Conservation (phyloP, 441 rosid species). For the Gossypium schwendimanii region DNA sequence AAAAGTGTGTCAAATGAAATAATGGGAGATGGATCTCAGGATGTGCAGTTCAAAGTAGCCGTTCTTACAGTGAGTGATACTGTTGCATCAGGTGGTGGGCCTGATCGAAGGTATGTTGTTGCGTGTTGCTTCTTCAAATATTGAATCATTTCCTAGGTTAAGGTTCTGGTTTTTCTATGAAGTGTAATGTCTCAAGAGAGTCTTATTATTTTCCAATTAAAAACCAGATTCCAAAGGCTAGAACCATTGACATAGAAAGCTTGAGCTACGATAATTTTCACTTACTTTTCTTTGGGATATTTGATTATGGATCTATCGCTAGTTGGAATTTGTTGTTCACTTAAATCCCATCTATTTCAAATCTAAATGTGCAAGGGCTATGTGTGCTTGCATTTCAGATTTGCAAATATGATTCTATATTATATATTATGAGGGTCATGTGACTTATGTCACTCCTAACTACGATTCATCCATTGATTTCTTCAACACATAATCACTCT, state of each 20-base stretch:
- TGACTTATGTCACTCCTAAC: background rate
- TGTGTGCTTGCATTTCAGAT: background rate
- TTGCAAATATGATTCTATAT: background rate
- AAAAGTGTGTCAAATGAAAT: conserved; percentile 22
- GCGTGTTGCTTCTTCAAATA: conserved; percentile 9
- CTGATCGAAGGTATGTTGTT: conserved; percentile 73
- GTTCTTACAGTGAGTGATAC: conserved; percentile 90
- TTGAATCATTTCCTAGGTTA: background rate
- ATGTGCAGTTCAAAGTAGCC: conserved; percentile 49
- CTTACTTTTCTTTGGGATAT: background rate
- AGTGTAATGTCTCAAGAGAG: background rate
- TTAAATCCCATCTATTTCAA: background rate
- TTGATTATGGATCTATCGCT: background rate
- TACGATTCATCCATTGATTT: background rate
- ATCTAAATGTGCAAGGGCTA: background rate
- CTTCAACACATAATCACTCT: background rate
- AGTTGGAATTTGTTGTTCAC: background rate
- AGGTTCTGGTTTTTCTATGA: background rate
- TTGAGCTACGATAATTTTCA: background rate
- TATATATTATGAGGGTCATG: background rate
- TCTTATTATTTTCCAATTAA: background rate
- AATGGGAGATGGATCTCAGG: conserved; percentile 25
- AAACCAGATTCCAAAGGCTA: background rate
- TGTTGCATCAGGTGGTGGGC: conserved; percentile 78
- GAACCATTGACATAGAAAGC: background rate